Evolutionary conservation across 345 rosid genomes (phyloP).

Genomic region (Populus nigra): DNA sequence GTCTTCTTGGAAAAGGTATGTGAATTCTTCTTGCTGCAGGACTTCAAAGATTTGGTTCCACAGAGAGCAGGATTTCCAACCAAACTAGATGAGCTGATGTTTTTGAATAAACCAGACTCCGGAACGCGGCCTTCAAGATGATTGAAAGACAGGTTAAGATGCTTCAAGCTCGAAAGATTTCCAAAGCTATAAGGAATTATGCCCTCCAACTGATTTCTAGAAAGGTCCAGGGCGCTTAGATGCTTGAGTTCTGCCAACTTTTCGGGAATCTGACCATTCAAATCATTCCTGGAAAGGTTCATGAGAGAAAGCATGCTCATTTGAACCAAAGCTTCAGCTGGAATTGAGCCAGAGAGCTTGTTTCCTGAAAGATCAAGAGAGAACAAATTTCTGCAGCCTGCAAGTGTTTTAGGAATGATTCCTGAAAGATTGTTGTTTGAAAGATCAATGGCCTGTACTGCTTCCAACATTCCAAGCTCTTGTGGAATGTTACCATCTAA

Average conservation of each 20-base stretch:
- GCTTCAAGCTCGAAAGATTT: constrained; percentile 52
- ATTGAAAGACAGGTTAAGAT: constrained; percentile 68
- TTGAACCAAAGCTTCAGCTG: constrained; percentile 37
- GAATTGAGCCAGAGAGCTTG: constrained; percentile 55
- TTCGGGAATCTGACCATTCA: constrained; percentile 56
- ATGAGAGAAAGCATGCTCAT: constrained; percentile 46
- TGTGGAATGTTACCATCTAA: constrained; percentile 57
- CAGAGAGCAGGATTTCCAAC: constrained; percentile 69
- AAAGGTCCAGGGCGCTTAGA: constrained; percentile 59
- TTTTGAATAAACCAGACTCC: constrained; percentile 55
- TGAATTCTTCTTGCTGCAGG: constrained; percentile 45
- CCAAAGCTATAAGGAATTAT: constrained; percentile 56
- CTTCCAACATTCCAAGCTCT: constrained; percentile 69
- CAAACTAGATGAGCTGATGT: constrained; percentile 43
- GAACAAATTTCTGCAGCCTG: constrained; percentile 62
- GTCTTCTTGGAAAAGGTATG: constrained; percentile 45
- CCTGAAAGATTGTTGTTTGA: constrained; percentile 72
- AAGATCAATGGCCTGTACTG: constrained; percentile 73
- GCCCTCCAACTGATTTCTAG: constrained; percentile 60
- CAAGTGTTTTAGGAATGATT: constrained; percentile 49
- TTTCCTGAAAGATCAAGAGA: constrained; percentile 73
- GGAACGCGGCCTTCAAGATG: constrained; percentile 74
- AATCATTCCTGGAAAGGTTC: constrained; percentile 62
- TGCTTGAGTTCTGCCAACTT: constrained; percentile 44
- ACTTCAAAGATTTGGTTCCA: constrained; percentile 42